Percentiles rank a stretch among this genome's conserved stretches.
These are phyloP conservation scores for Knoxia roxburghii DNA, from an alignment of 257 asterid species.

Conservation along the genomic window DNA sequence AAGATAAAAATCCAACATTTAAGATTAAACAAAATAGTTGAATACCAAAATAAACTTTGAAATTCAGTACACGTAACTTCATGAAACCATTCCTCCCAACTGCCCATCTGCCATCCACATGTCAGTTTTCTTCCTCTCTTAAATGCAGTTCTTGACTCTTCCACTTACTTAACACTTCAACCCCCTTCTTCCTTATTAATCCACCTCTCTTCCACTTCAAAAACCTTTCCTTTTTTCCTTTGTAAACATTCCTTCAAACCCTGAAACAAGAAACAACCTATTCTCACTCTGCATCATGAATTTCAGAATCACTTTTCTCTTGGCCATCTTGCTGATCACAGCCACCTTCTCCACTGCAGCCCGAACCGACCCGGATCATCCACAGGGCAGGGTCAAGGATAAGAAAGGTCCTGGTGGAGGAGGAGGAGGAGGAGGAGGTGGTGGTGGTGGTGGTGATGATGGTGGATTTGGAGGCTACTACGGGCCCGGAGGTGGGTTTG, in stretches of 20 bases:
- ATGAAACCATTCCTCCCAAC: constrained; percentile 5
- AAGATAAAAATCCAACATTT: too few relatives aligned
- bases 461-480: constrained; percentile 38
- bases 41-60: too few relatives aligned
- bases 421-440: background rate
- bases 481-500: constrained; percentile 52
- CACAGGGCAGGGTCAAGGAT: background rate
- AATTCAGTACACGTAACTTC: too few relatives aligned
- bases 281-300: constrained; percentile 26
- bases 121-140: constrained; percentile 12
- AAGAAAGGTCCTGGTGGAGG: background rate
- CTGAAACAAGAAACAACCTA: background rate
- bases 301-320: constrained; percentile 16
- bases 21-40: too few relatives aligned
- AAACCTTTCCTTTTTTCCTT: constrained; percentile 8
- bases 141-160: constrained; percentile 19
- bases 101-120: constrained; percentile 52
- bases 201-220: constrained; percentile 10
- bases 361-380: constrained; percentile 22
- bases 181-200: background rate
- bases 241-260: background rate
- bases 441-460: background rate
- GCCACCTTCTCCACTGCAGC: constrained; percentile 29
- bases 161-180: background rate
- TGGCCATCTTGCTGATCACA: constrained; percentile 28